A percentile compares a stretch with the other conserved stretches of the same genome.
Evolutionary conservation across 306 rosid species (phyloP).

Genomic region (Cyamopsis tetragonoloba): DNA sequence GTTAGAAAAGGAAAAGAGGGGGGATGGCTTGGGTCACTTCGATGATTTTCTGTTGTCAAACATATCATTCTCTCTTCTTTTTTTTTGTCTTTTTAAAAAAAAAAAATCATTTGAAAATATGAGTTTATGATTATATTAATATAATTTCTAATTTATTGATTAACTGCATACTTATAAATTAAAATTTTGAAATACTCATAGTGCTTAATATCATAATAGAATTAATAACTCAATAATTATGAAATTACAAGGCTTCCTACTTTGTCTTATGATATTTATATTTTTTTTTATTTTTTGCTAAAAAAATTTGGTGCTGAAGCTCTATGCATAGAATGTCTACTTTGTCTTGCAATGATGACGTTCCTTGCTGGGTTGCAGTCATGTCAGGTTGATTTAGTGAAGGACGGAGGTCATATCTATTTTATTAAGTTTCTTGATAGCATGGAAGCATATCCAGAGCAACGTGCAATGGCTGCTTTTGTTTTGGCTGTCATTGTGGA

Average conservation of each 20-base stretch:
- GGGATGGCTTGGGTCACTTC: background rate
- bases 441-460: conserved; percentile 87
- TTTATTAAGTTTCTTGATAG: conserved; percentile 97
- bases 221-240: background rate
- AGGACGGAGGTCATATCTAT: conserved; percentile 91
- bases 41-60: no score
- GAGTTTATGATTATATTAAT: background rate
- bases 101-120: background rate
- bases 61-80: no score
- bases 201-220: background rate
- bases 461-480: conserved; percentile 98
- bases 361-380: conserved; percentile 59
- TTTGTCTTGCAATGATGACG: conserved; percentile 18
- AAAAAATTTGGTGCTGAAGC: conserved; percentile 12
- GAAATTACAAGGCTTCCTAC: background rate
- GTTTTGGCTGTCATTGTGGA: conserved; percentile 97
- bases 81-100: background rate
- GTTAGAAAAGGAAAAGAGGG: background rate
- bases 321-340: background rate
- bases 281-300: background rate
- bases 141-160: background rate
- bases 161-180: background rate
- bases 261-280: background rate
- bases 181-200: background rate
- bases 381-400: conserved; percentile 96